Conservation (phyloP, 345 rosid genomes). For the Dipteronia sinensis region DNA sequence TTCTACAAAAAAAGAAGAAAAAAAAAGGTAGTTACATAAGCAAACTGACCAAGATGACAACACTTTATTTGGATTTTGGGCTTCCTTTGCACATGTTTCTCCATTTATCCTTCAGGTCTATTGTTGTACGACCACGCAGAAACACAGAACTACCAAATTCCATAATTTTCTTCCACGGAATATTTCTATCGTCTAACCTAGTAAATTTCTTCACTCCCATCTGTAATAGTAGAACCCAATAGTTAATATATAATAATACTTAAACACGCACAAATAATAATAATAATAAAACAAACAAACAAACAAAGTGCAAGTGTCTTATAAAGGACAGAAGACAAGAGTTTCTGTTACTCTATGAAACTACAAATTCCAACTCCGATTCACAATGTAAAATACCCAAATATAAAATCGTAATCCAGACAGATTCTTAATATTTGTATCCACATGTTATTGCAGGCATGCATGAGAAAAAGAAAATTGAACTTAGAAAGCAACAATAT, state of each 20-base stretch:
- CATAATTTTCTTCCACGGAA: constrained; percentile 48
- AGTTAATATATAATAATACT: background rate
- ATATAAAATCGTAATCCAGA: background rate
- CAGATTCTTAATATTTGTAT: background rate
- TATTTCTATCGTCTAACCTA: constrained; percentile 10
- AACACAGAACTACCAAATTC: constrained; percentile 36
- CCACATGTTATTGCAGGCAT: background rate
- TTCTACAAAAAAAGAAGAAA: background rate
- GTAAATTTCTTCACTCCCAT: constrained; percentile 40
- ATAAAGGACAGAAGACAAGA: background rate
- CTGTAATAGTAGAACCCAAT: constrained; percentile 30
- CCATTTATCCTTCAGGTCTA: constrained; percentile 55
- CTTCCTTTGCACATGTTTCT: constrained; percentile 45
- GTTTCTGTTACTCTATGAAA: background rate
- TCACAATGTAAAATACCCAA: background rate
- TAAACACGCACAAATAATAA: background rate
- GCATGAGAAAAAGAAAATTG: background rate
- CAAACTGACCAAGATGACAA: constrained; percentile 16
- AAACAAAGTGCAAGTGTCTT: background rate
- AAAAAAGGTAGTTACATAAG: background rate
- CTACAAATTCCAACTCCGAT: background rate
- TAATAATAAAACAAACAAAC: background rate
- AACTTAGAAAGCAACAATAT: background rate
- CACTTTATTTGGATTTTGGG: constrained; percentile 26
- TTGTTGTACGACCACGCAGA: constrained; percentile 29